Base-by-base conservation (phyloP, 768 basidiomycete genomes). In the Astraeus odoratus region DNA sequence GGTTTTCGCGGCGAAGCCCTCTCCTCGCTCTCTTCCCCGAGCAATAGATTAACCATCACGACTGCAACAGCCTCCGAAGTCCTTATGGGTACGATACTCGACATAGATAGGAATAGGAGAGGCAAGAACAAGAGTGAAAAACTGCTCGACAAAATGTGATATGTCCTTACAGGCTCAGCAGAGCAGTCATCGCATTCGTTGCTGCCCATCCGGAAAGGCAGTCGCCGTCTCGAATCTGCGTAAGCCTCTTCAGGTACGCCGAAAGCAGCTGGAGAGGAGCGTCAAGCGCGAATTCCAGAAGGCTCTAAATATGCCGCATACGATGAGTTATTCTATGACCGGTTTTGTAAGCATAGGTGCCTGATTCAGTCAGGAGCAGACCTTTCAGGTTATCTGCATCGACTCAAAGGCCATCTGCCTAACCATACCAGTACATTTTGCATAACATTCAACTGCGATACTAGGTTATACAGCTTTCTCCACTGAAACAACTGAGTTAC, bases 1-100 rank as follows among this genome's bases (percentile, higher is more conserved):
- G 95, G 95, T 0, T 99, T 98, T 59, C 78, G 96, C 30, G 96
- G 96, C 13, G 96, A 99, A 66, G 96, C 96, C 0, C 71, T 99
- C 0, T 91, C 92, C 6, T 93, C 95, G 3, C 73, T 99, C 0
- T 99, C 94, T 57, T 88, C 89, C 1, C 66, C 95, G 1, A 77
- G 81, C 40, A 82, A 86, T 43, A 64, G 70, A 3, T 76, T 97
- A 9, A 71, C 68, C 0, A 72, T 97, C 39, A 74, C 75, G 1
- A 97, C 95, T 0, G 75, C 87, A 3, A 92, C 88, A 0, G 69
- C 72, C 16, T 63, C 69, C 7, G 80, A 80, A 3, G 76, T 83
- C 1, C 92, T 92, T 0, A 79, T 86, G 70, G 96, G 92, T 2
- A 79, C 81, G 4, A 66, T 77, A 18, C 69, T 99, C n/a, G 77